Evolutionary conservation across 495 filamentous ascomycete species (phyloP), one percentile per base, ranked within the genome.

Genomic region (Podospora didyma): DNA sequence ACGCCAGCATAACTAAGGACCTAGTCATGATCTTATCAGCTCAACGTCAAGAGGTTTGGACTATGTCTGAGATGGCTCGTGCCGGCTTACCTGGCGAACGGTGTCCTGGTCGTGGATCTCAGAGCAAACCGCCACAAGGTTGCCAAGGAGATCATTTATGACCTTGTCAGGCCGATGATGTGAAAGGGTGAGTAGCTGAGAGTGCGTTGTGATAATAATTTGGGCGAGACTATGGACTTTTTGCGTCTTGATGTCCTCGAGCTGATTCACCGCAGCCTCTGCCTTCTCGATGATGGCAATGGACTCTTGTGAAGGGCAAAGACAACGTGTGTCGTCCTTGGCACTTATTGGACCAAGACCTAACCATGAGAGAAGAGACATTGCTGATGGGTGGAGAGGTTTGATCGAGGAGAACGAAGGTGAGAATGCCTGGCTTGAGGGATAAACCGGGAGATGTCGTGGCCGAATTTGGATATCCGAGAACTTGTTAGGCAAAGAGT

Each of bases 71-170:
- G 39, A n/a, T n/a, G n/a, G n/a, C n/a, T 14, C 5, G 9, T 11
- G 3, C 46, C 24, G 12, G 4, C 54, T 19, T 62, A 69, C 66
- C 54, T 60, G 41, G 5, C 61, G 31, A 4, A 67, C 58, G 2
- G 58, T 51, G 1, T 62, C 62, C 46, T 46, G 59, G 24, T 61
- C 57, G 51, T 64, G 51, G 14, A 63, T 69, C 19, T 66, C 48
- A 12, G 59, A 58, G 47, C 66, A 69, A 24, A 66, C 31, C 3
- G 51, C 22, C 16, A 69, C 66, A 23, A 69, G 64, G 17, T 60
- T 58, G 11, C 63, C 61, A 2, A 69, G 45, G 2, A 66, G 59
- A 1, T 58, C 47, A 49, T 69, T 67, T 51, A 69, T 63, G 4
- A 28, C 39, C 1, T 53, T 23, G 19, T 58, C 59, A 0, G 66